Conservation (phyloP, 345 rosid genomes). For the Gynandropsis gynandra region DNA sequence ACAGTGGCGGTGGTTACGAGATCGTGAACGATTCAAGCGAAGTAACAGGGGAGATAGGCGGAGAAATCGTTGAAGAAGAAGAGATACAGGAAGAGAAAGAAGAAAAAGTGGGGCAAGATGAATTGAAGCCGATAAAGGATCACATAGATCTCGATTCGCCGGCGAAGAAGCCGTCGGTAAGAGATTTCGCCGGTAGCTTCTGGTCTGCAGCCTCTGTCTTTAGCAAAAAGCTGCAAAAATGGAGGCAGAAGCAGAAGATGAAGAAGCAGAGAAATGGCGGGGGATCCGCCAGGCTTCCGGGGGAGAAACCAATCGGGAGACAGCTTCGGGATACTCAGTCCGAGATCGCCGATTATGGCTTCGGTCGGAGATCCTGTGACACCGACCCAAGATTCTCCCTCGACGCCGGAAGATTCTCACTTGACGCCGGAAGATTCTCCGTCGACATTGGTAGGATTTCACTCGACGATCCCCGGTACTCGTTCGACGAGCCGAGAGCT, state of each 20-base stretch:
- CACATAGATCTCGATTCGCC: slow-evolving; percentile 86
- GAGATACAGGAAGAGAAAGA: slow-evolving; percentile 34
- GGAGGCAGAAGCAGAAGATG: slow-evolving; percentile 93
- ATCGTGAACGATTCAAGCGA: slow-evolving; percentile 38
- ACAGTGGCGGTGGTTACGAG: slow-evolving; percentile 30
- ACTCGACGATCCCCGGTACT: slow-evolving; percentile 74
- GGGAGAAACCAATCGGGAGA: slow-evolving; percentile 87
- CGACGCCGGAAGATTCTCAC: slow-evolving; percentile 47
- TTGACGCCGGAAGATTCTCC: slow-evolving; percentile 47
- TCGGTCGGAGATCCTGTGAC: slow-evolving; percentile 93
- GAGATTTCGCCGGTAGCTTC: slow-evolving; percentile 71
- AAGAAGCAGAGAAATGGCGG: slow-evolving; percentile 60
- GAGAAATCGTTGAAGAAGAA: slow-evolving; percentile 51
- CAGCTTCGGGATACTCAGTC: slow-evolving; percentile 94
- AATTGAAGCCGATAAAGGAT: slow-evolving; percentile 76
- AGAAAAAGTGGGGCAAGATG: slow-evolving; percentile 39
- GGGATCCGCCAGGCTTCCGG: slow-evolving; percentile 85
- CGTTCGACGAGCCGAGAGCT: slow-evolving; percentile 94
- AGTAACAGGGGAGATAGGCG: slow-evolving; percentile 30
- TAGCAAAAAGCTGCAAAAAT: slow-evolving; percentile 90
- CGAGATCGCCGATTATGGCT: slow-evolving; percentile 94
- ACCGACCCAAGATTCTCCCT: slow-evolving; percentile 96
- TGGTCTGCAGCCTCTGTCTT: slow-evolving; percentile 99
- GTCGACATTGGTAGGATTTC: slow-evolving; percentile 36
- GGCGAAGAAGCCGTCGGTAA: slow-evolving; percentile 58